Evolutionary conservation across 306 rosid genomes (phyloP), one percentile per base, ranked within the genome.

Genomic region (Notholithocarpus densiflorus): DNA sequence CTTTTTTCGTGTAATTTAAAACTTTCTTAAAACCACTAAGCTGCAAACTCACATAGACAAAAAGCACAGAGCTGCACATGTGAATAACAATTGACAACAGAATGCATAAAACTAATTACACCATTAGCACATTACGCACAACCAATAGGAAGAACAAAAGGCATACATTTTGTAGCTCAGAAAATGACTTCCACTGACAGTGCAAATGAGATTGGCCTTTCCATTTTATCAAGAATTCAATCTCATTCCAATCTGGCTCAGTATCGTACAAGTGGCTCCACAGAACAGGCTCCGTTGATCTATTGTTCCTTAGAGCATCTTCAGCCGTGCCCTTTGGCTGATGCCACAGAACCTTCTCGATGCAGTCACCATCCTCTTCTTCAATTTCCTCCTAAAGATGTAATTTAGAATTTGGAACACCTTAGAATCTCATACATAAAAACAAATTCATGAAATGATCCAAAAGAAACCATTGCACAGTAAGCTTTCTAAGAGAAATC

Each of bases 131-230:
- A 6, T 37, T n/a, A 72, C 8, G 62, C 80, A 76, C 8, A 83
- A 79, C 21, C 82, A 80, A 69, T 53, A 75, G 68, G 9, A 75
- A 80, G 72, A 75, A 56, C 26, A 53, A 72, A 68, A 79, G 77
- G 45, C 91, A 82, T 93, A 96, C 99, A 72, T 89, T 86, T 85
- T 96, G 99, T 75, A 96, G 89, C 91, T 96, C 99, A n/a, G 90
- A 84, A 73, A 93, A 89, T 64, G 97, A 85, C 84, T 91, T 96
- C 99, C 99, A 96, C 60, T 91, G 97, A 83, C 99, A 96, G 77
- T 96, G 99, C 88, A 96, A 86, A 91, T 96, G 99, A 43, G 99
- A 96, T 60, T 90, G 98, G 85, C 99, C 98, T 87, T 96, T 96
- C 99, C 99, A 96, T 89, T 96, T 96, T 79, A 96, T 96, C 79